phyloP scores from a whole-genome alignment of 352 stramenopile species.

The Phytophthora quininea region DNA sequence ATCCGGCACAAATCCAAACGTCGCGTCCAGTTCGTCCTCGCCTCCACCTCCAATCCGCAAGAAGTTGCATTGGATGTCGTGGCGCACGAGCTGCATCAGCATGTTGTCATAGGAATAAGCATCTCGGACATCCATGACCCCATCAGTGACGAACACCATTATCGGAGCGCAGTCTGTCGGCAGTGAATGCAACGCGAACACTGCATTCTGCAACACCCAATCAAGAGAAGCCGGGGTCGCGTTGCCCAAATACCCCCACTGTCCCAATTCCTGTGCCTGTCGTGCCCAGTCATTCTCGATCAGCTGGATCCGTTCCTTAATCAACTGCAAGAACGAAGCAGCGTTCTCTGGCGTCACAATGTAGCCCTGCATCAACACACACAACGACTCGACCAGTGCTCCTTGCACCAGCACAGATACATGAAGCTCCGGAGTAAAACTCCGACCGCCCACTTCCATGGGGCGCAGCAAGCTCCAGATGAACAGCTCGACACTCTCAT shows the following conservation, averaged over 20 bases:
- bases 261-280: constrained; percentile 39
- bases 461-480: constrained; percentile 66
- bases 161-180: constrained; percentile 75
- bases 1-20: constrained; percentile 88
- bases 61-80: constrained; percentile 89
- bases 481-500: constrained; percentile 83
- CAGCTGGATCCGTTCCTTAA: constrained; percentile 76
- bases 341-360: constrained; percentile 71
- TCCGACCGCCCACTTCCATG: constrained; percentile 53
- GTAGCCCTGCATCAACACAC: constrained; percentile 83
- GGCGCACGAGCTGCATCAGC: constrained; percentile 88
- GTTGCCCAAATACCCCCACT: constrained; percentile 31
- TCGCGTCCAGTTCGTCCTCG: constrained; percentile 62
- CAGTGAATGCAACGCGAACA: constrained; percentile 88
- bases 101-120: constrained; percentile 86
- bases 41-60: constrained; percentile 66
- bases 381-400: constrained; percentile 76
- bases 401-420: constrained; percentile 85
- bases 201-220: constrained; percentile 84
- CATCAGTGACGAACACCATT: constrained; percentile 86
- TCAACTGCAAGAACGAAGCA: constrained; percentile 59
- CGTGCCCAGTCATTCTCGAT: constrained; percentile 85
- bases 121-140: constrained; percentile 81
- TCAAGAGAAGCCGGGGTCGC: constrained; percentile 60
- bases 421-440: constrained; percentile 74